phyloP scores from a whole-genome alignment of 1,139 yeast genomes.

The Blastobotrys ciferrii region DNA sequence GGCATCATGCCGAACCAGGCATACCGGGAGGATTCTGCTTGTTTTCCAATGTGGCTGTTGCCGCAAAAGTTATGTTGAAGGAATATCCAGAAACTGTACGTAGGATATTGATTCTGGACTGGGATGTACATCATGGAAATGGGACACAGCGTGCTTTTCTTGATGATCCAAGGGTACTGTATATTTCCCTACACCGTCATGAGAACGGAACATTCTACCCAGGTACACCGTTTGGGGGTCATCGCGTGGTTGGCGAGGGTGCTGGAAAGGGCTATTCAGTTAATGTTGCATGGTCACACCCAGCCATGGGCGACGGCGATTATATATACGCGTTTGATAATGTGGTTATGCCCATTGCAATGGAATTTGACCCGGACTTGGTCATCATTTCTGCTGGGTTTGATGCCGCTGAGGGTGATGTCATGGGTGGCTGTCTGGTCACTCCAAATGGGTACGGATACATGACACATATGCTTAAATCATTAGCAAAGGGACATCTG shows the following conservation, averaged over 20 bases:
- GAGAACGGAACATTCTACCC: slow-evolving; percentile 94
- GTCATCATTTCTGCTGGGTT: slow-evolving; percentile 93
- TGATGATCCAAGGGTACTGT: slow-evolving; percentile 85
- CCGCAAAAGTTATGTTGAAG: slow-evolving; percentile 81
- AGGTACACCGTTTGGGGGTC: slow-evolving; percentile 80
- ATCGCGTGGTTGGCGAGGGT: slow-evolving; percentile 78
- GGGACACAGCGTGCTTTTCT: slow-evolving; percentile 94
- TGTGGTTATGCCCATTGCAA: slow-evolving; percentile 84
- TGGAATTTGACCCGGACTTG: slow-evolving; percentile 89
- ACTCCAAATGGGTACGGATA: slow-evolving; percentile 95
- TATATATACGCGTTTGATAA: slow-evolving; percentile 88
- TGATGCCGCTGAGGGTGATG: slow-evolving; percentile 98
- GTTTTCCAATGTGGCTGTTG: slow-evolving; percentile 95
- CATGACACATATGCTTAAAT: slow-evolving; percentile 89
- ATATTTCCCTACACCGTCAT: slow-evolving; percentile 87
- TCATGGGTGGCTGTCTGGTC: slow-evolving; percentile 96
- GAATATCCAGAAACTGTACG: slow-evolving; percentile 87
- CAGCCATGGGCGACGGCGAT: slow-evolving; percentile 95
- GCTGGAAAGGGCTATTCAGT: slow-evolving; percentile 82
- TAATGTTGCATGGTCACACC: slow-evolving; percentile 92
- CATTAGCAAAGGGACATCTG: slow-evolving; percentile 81
- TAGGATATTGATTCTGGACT: slow-evolving; percentile 79
- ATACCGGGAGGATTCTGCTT: slow-evolving; percentile 96
- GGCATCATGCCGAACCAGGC: slow-evolving; percentile 98
- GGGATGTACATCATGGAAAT: slow-evolving; percentile 99